Base-by-base conservation (phyloP, 164 flowering plant species). In the Piper longum region DNA sequence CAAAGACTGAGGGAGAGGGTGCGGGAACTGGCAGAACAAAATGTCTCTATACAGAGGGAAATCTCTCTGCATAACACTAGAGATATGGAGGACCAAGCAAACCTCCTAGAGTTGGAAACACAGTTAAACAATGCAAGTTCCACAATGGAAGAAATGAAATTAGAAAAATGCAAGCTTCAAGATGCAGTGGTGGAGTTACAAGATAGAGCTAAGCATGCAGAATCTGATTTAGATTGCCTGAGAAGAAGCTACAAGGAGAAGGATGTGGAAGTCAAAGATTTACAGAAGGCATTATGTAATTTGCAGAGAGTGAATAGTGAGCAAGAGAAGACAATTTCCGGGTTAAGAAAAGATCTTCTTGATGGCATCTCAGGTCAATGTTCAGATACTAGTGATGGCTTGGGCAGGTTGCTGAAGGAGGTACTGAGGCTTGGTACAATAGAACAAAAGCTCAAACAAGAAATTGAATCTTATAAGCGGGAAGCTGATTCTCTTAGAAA, bases 1-100 rank as follows among this genome's bases (percentile, higher is more conserved):
- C 82, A 85, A 67, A 87, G 91, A 77, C 87, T 95, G 40, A 84
- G 97, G 19, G 91, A 91, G 57, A 83, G 97, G 60, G 89, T 89
- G 52, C 77, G 93, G 71, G 96, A 95, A 69, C 85, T 95, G 6
- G 97, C 97, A 43, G 97, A 95, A 78, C 96, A 26, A 26, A 26
- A 26, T 26, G 36, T 26, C 36, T 26, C 36, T 26, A 26, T 26
- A 26, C 36, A 26, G 36, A 26, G 36, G 36, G 36, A 26, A 26
- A 26, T 26, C 36, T 26, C 36, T 26, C 36, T 26, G 1, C 72
- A 78, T 45, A 78, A 70, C 69, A 86, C 79, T 66, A 81, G 68
- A 70, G 95, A 86, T 70, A 61, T 64, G 54, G 89, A 87, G 62
- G 77, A 71, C 69, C 78, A 63, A 71, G 76, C 44, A 70, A 70